These are phyloP conservation scores for Tuber brumale DNA, from an alignment of 495 filamentous ascomycete species.

Conservation along the genomic window DNA sequence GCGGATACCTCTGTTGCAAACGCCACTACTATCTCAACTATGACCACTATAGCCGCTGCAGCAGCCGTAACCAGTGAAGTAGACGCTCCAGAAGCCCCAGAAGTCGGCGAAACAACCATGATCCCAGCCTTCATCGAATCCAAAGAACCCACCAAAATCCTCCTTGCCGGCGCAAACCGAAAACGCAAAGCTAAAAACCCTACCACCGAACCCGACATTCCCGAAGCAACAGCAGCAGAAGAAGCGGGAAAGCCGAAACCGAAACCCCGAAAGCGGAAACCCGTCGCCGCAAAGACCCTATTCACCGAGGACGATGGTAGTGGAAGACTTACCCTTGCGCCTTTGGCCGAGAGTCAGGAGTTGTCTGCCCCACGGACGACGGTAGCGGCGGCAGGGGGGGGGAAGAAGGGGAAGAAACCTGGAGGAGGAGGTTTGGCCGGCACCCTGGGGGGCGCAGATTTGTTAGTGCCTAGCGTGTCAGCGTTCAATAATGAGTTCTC, in stretches of 20 bases:
- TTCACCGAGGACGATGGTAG: conserved; percentile 40
- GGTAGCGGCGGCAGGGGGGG: not conserved
- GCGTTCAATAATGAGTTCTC: conserved; percentile 33
- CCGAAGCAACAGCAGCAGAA: conserved; percentile 21
- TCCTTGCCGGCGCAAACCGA: conserved; percentile 35
- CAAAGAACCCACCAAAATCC: conserved; percentile 20
- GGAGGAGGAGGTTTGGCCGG: not conserved
- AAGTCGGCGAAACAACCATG: conserved; percentile 17
- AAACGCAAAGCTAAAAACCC: conserved; percentile 23
- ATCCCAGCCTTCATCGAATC: conserved; percentile 25
- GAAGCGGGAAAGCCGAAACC: conserved; percentile 39
- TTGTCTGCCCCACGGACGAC: not conserved
- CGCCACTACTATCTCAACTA: conserved; percentile 12
- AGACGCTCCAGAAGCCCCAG: not conserved
- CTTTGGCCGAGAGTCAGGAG: conserved; percentile 14
- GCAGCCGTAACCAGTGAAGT: not conserved
- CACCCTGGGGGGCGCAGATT: conserved; percentile 42
- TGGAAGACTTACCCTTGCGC: conserved; percentile 27
- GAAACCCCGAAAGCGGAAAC: conserved; percentile 34
- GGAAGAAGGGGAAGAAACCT: conserved; percentile 5
- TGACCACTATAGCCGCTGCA: conserved; percentile 11
- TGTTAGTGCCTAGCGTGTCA: conserved; percentile 18
- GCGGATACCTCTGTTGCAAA: conserved; percentile 3
- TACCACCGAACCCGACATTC: not conserved
- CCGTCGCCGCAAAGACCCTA: conserved; percentile 56